These are phyloP conservation scores for Nannizziopsis arthrosporioides DNA, from an alignment of 2,329 filamentous ascomycete species.

Conservation along the genomic window DNA sequence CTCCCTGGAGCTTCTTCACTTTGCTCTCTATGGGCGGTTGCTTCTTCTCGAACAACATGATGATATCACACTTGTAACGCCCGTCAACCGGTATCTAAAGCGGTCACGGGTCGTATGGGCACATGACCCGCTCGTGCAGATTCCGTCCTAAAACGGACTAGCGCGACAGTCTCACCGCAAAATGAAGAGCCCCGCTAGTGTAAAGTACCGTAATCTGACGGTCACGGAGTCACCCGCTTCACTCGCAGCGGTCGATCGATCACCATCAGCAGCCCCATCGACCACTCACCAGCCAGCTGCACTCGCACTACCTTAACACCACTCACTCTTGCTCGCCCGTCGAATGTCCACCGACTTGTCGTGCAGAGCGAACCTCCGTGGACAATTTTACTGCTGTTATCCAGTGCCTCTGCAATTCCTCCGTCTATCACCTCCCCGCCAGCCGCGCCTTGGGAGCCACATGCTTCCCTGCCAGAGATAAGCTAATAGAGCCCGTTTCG, in stretches of 20 bases:
- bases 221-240: slow-evolving; percentile 7
- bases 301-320: background rate
- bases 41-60: background rate
- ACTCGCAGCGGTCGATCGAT: slow-evolving; percentile 3
- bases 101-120: slow-evolving; percentile 5
- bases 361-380: no score
- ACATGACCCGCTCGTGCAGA: background rate
- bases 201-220: background rate
- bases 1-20: background rate
- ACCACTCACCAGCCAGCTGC: slow-evolving; percentile 3
- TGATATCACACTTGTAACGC: slow-evolving; percentile 11
- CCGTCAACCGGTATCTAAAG: background rate
- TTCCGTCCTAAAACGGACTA: background rate
- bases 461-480: no score
- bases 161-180: background rate
- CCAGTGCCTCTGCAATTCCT: no score
- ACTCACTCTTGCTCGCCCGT: background rate
- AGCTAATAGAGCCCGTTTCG: no score
- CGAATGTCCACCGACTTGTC: no score
- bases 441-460: no score
- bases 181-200: background rate
- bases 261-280: no score
- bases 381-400: no score
- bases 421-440: no score
- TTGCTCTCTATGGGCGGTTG: background rate